Conservation (phyloP, 306 rosid genomes). For the Prunus fruticosa region DNA sequence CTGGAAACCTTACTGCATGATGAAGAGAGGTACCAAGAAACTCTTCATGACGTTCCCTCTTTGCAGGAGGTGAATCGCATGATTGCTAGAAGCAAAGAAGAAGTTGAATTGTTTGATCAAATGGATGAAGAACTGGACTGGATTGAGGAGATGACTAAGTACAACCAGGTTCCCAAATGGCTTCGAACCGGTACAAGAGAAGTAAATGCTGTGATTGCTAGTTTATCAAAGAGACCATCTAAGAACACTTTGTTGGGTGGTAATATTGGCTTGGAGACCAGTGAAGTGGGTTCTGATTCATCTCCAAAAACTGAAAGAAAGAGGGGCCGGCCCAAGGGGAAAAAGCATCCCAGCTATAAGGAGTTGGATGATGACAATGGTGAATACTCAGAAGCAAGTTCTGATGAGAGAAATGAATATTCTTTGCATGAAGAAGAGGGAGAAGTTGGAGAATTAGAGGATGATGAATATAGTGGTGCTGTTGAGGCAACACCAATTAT, state of each 20-base stretch:
- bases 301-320: constrained; percentile 66
- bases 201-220: constrained; percentile 70
- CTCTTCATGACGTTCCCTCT: constrained; percentile 90
- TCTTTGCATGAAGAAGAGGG: constrained; percentile 88
- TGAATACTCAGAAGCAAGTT: constrained; percentile 84
- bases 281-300: constrained; percentile 69
- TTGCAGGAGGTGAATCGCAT: constrained; percentile 94
- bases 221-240: constrained; percentile 71
- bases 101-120: constrained; percentile 86
- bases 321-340: constrained; percentile 84
- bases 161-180: constrained; percentile 91
- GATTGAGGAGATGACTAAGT: constrained; percentile 78
- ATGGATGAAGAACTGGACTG: constrained; percentile 98
- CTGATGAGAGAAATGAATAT: constrained; percentile 76
- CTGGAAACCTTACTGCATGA: constrained; percentile 93
- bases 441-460: constrained; percentile 82
- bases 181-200: constrained; percentile 79
- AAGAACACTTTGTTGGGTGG: constrained; percentile 60
- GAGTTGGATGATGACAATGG: constrained; percentile 85
- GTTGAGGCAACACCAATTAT: constrained; percentile 52
- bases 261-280: constrained; percentile 49
- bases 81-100: constrained; percentile 94
- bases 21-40: constrained; percentile 95
- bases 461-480: constrained; percentile 72
- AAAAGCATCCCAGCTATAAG: constrained; percentile 66